phyloP scores from a whole-genome alignment of 202 grass and related monocot species.

The Thinopyrum obtusiflorum region DNA sequence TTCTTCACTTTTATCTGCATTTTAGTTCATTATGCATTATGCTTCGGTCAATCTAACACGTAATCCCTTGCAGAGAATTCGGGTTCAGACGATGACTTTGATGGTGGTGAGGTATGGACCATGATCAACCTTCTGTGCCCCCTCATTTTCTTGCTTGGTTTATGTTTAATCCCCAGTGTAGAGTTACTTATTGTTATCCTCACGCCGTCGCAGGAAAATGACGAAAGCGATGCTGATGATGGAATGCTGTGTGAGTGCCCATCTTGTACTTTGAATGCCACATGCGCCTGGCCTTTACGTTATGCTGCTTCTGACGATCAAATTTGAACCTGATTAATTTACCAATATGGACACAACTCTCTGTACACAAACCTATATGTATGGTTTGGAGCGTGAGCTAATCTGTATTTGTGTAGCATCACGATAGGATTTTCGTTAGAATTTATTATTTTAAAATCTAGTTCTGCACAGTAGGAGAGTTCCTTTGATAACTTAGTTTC shows the following conservation, averaged over 20 bases:
- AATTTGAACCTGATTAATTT: slow-evolving; percentile 2
- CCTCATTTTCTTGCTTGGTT: not conserved
- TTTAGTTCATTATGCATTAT: not conserved
- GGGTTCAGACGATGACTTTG: slow-evolving; percentile 59
- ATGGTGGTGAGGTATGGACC: slow-evolving; percentile 49
- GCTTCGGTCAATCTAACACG: slow-evolving; percentile 10
- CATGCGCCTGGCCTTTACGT: not conserved
- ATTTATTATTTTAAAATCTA: too few relatives aligned
- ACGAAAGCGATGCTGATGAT: slow-evolving; percentile 64
- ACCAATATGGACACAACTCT: not conserved
- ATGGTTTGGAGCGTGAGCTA: not conserved
- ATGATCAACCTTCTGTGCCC: slow-evolving; percentile 3
- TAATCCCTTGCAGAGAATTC: slow-evolving; percentile 56
- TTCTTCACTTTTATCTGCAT: not conserved
- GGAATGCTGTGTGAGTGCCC: slow-evolving; percentile 83
- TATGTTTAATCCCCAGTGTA: not conserved
- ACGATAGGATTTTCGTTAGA: not conserved
- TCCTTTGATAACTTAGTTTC: not conserved
- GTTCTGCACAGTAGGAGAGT: not conserved
- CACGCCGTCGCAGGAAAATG: slow-evolving; percentile 42
- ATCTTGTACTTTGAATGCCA: slow-evolving; percentile 27
- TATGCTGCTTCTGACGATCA: not conserved
- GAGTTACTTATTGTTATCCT: slow-evolving; percentile 20
- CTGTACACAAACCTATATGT: not conserved
- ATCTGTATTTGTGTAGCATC: not conserved